phyloP scores from a whole-genome alignment of 176 grass and related monocot species.

The Musa troglodytarum region DNA sequence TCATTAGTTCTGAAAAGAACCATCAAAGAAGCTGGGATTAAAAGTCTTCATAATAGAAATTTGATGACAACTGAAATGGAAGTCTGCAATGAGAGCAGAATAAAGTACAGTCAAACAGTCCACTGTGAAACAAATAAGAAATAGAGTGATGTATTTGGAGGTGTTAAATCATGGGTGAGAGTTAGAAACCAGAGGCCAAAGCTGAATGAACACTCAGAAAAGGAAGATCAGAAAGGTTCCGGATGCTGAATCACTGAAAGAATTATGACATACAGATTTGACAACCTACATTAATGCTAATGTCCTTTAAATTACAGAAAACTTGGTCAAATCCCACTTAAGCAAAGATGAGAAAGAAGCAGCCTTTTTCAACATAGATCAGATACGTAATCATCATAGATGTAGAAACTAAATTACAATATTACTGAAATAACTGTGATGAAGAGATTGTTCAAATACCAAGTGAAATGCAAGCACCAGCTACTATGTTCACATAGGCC shows the following conservation, averaged over 20 bases:
- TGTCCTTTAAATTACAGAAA: neutral
- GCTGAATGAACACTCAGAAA: neutral
- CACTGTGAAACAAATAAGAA: too few species aligned
- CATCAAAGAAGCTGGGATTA: too few species aligned
- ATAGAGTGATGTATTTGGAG: too few species aligned
- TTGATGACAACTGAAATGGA: too few species aligned
- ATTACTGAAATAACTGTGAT: neutral
- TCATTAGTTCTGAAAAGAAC: too few species aligned
- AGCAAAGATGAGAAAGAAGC: neutral
- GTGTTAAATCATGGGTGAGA: too few species aligned
- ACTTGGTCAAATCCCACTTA: neutral
- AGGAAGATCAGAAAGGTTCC: neutral
- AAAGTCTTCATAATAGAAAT: too few species aligned
- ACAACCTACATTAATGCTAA: neutral
- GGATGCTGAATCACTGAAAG: neutral
- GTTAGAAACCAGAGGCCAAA: neutral
- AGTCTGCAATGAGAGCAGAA: too few species aligned
- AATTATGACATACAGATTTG: neutral
- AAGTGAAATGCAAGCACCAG: constrained; percentile 84
- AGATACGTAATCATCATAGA: neutral
- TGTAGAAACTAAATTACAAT: neutral
- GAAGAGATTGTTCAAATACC: constrained; percentile 31
- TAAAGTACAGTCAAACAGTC: too few species aligned
- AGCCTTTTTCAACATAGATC: too few species aligned
- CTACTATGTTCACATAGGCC: constrained; percentile 91